Conservation (phyloP, 2,329 filamentous ascomycete genomes). For the Talaromyces sp. region DNA sequence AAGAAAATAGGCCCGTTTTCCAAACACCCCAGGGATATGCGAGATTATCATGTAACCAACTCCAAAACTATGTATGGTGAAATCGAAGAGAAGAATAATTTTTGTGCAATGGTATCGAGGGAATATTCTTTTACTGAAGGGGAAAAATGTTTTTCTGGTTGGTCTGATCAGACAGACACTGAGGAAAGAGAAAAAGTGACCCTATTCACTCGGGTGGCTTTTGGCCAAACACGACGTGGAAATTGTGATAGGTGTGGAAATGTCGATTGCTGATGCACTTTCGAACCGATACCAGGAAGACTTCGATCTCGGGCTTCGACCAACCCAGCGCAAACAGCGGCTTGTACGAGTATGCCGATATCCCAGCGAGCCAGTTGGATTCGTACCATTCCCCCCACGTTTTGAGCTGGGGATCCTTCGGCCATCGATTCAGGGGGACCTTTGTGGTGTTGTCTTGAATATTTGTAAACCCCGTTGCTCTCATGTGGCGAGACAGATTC, state of each 20-base stretch:
- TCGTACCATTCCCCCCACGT: slow-evolving; percentile 46
- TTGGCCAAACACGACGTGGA: slow-evolving; percentile 19
- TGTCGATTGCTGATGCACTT: slow-evolving; percentile 34
- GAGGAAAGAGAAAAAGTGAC: neutral
- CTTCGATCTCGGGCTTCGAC: slow-evolving; percentile 42
- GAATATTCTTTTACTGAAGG: neutral
- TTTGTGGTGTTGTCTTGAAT: slow-evolving; percentile 49
- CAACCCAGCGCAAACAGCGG: slow-evolving; percentile 37
- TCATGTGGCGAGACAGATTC: slow-evolving; percentile 49
- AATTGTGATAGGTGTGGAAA: slow-evolving; percentile 37
- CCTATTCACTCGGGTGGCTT: slow-evolving; percentile 24
- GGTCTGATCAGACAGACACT: neutral
- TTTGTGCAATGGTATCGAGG: neutral
- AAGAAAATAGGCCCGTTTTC: neutral
- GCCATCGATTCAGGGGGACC: slow-evolving; percentile 49
- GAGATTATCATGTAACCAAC: neutral
- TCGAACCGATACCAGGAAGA: slow-evolving; percentile 39
- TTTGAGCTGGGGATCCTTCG: slow-evolving; percentile 41
- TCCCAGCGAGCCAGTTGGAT: slow-evolving; percentile 39
- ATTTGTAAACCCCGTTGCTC: slow-evolving; percentile 53
- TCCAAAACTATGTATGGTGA: neutral
- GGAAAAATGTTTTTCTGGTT: neutral
- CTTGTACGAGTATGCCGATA: slow-evolving; percentile 41
- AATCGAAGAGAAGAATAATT: neutral
- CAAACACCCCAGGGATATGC: neutral